Evolutionary conservation across 208 protist genomes (phyloP).

Genomic region (Acanthamoeba healyi): DNA sequence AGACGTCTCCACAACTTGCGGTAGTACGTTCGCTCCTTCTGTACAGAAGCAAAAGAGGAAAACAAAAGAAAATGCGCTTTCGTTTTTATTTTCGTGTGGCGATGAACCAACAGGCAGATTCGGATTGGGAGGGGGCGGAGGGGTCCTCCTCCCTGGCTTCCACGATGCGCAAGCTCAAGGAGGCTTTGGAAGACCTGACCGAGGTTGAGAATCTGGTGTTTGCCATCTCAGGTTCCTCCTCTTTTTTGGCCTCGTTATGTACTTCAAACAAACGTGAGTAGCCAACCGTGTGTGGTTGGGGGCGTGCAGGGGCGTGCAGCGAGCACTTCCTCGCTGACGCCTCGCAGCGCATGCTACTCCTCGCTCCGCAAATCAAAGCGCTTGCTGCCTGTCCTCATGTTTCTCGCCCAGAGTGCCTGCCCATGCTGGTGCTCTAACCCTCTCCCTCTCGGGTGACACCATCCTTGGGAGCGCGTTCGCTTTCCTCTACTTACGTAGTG

Average conservation of each 20-base stretch:
- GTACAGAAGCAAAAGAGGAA: background rate
- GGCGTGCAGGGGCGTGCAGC: background rate
- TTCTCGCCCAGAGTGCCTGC: background rate
- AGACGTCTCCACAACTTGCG: too few species aligned
- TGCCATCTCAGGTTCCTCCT: constrained; percentile 40
- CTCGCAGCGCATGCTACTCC: constrained; percentile 18
- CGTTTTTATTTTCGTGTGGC: background rate
- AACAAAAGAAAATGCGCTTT: background rate
- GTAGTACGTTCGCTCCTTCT: too few species aligned
- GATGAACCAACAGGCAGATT: background rate
- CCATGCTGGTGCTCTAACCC: background rate
- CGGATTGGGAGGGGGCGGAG: background rate
- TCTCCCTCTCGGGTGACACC: background rate
- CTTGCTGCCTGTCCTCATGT: constrained; percentile 11
- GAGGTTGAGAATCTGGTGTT: constrained; percentile 35
- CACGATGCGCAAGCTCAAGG: constrained; percentile 12
- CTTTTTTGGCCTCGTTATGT: too few species aligned
- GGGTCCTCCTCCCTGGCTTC: background rate
- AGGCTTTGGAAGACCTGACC: background rate
- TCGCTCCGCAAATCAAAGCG: constrained; percentile 57
- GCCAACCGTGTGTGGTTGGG: background rate
- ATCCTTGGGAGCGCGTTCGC: too few species aligned
- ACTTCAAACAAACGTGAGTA: too few species aligned
- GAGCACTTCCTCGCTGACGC: constrained; percentile 55
- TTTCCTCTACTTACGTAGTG: too few species aligned